Evolutionary conservation across 805 yeast genomes (phyloP).

Genomic region (Cyberlindnera xylosilytica): DNA sequence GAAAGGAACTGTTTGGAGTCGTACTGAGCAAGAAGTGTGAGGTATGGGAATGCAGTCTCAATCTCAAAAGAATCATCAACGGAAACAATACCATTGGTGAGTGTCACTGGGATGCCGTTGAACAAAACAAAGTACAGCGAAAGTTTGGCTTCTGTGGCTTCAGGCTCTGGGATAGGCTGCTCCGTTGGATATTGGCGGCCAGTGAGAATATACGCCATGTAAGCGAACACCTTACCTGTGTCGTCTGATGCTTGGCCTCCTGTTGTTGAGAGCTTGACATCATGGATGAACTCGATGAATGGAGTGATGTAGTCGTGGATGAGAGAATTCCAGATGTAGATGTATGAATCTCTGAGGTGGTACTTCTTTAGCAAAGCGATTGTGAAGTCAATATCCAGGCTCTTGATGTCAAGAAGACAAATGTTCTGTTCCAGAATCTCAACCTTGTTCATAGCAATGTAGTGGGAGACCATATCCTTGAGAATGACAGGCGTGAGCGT

Average conservation of each 20-base stretch:
- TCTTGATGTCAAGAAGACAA: slow-evolving; percentile 61
- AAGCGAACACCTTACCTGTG: slow-evolving; percentile 46
- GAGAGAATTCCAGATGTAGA: slow-evolving; percentile 69
- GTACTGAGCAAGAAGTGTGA: slow-evolving; percentile 51
- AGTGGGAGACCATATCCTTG: slow-evolving; percentile 55
- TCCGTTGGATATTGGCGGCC: slow-evolving; percentile 84
- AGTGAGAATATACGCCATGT: slow-evolving; percentile 64
- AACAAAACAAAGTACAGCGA: slow-evolving; percentile 56
- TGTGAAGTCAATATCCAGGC: slow-evolving; percentile 77
- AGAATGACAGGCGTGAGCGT: slow-evolving; percentile 61
- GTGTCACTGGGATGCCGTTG: slow-evolving; percentile 44
- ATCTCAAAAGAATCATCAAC: slow-evolving; percentile 29
- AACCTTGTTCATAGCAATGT: slow-evolving; percentile 38
- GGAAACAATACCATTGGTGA: slow-evolving; percentile 29
- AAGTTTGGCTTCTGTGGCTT: slow-evolving; percentile 42
- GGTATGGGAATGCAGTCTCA: slow-evolving; percentile 67
- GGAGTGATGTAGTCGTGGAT: slow-evolving; percentile 74
- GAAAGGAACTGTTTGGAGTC: slow-evolving; percentile 61
- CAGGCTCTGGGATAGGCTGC: slow-evolving; percentile 35
- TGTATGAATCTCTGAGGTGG: slow-evolving; percentile 56
- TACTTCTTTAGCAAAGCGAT: slow-evolving; percentile 56
- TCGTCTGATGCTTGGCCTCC: slow-evolving; percentile 7
- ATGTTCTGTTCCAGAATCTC: slow-evolving; percentile 62
- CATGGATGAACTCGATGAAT: slow-evolving; percentile 51
- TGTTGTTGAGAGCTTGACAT: slow-evolving; percentile 21